A percentile compares a stretch with the other conserved stretches of the same genome.
These are phyloP conservation scores for Hibiscus mutabilis DNA, from an alignment of 345 rosid genomes.

Conservation along the genomic window DNA sequence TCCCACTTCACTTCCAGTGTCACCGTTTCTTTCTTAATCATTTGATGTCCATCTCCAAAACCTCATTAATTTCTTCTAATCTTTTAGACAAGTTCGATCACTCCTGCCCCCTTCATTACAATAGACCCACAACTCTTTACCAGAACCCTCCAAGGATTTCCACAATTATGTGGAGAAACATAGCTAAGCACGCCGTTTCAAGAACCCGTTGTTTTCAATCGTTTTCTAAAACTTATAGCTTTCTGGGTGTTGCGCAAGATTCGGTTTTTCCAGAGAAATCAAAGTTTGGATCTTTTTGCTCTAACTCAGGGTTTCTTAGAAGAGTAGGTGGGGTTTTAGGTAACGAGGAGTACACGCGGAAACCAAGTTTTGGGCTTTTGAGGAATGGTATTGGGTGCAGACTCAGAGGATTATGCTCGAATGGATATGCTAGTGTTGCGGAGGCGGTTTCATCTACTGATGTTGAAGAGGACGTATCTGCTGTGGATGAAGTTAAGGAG, in stretches of 20 bases:
- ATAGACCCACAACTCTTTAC: constrained; percentile 15
- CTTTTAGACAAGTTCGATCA: constrained; percentile 22
- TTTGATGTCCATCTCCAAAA: constrained; percentile 58
- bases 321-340: constrained; percentile 12
- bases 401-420: constrained; percentile 34
- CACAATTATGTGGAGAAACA: constrained; percentile 72
- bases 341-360: constrained; percentile 23
- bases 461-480: constrained; percentile 56
- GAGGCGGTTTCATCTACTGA: constrained; percentile 83
- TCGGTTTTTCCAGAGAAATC: constrained; percentile 17
- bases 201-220: constrained; percentile 19
- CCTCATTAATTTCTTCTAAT: constrained; percentile 31
- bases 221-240: constrained; percentile 21
- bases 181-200: constrained; percentile 44
- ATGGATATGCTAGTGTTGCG: constrained; percentile 62
- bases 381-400: constrained; percentile 14
- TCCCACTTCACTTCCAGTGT: not conserved
- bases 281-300: constrained; percentile 22
- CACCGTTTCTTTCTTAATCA: not conserved
- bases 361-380: constrained; percentile 23
- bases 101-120: constrained; percentile 22
- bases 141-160: constrained; percentile 21
- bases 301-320: constrained; percentile 19
- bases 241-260: constrained; percentile 32
- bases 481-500: constrained; percentile 59